Evolutionary conservation across 2,329 filamentous ascomycete genomes (phyloP), one percentile per base, ranked within the genome.

Genomic region (Exophiala calicioides): DNA sequence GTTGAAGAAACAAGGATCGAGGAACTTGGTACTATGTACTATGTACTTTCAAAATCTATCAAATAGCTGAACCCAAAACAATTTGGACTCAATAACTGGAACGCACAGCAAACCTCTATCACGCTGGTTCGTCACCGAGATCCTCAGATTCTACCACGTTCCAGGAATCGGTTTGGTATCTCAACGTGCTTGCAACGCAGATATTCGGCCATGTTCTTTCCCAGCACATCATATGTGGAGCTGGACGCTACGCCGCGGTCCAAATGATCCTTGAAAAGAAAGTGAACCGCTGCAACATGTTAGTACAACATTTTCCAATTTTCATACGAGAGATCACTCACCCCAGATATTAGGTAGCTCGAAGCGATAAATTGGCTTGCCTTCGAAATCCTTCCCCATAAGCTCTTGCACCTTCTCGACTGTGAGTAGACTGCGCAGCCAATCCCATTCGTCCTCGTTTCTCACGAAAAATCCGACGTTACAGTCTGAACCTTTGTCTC

Each of bases 391-490:
- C 2, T 35, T 30, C 3, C 42, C 50, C 10, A 56, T 33, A 6
- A 56, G 33, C 16, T 40, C 38, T 26, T 50, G 35, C 8, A 55
- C 30, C 13, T 41, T 44, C 2, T 16, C 8, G 9, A 55, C 21
- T 4, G 52, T 43, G 6, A 44, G 53, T 16, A 2, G 52, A 52
- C 8, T n/a, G n/a, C 64, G 62, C 8, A 73, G 58, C 68, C 70
- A 74, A 0, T 68, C 57, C 51, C 65, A 77, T 52, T 75, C 72
- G 23, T 73, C 67, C 0, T 57, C 57, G 24, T 61, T 53, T 2
- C 67, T 63, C 4, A 70, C 67, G 42, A 73, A 79, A 50, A 75
- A 67, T 0, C 72, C 72, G 2, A 73, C 63, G 34, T 75, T 75
- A 29, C 63, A 66, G 51, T 76, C 67, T 0, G 65, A 64, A 0